phyloP scores from a whole-genome alignment of 2,329 filamentous ascomycete genomes.

The Nemania serpens region DNA sequence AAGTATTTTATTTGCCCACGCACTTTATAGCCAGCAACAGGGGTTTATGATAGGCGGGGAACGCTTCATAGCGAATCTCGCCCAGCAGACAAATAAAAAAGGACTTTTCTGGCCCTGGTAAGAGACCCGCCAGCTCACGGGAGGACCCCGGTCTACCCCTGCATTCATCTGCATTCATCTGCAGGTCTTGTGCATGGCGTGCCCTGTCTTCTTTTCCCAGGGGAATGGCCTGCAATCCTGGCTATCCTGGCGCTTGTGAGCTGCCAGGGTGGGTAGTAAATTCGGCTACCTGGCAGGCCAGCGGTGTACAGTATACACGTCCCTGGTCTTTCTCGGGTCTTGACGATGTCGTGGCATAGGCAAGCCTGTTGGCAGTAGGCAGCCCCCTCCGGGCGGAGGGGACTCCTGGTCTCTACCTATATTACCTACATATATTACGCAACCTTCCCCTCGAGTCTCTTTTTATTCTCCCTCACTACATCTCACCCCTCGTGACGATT shows the following conservation, averaged over 20 bases:
- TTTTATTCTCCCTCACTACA: conserved; percentile 14
- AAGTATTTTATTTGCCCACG: too few relatives aligned
- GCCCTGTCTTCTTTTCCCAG: too few relatives aligned
- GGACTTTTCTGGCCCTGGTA: background rate
- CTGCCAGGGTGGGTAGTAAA: conserved; percentile 10
- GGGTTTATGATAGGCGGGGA: too few relatives aligned
- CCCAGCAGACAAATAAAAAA: background rate
- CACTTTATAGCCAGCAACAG: too few relatives aligned
- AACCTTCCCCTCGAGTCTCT: conserved; percentile 11
- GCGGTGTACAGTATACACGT: background rate
- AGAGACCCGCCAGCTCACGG: background rate
- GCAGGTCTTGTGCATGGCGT: background rate
- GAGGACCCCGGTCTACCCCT: background rate
- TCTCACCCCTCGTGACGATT: conserved; percentile 26
- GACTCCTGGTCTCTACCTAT: too few relatives aligned
- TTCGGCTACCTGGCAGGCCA: conserved; percentile 5
- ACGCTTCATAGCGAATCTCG: too few relatives aligned
- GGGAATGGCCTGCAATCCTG: background rate
- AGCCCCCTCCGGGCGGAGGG: too few relatives aligned
- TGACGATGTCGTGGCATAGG: too few relatives aligned
- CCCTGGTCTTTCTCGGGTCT: conserved; percentile 1
- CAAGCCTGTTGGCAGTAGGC: too few relatives aligned
- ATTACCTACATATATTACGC: conserved; percentile 16
- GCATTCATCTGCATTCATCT: background rate
- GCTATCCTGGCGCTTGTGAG: background rate